phyloP scores from a whole-genome alignment of 768 basidiomycete genomes.

The Rhodocollybia butyracea region DNA sequence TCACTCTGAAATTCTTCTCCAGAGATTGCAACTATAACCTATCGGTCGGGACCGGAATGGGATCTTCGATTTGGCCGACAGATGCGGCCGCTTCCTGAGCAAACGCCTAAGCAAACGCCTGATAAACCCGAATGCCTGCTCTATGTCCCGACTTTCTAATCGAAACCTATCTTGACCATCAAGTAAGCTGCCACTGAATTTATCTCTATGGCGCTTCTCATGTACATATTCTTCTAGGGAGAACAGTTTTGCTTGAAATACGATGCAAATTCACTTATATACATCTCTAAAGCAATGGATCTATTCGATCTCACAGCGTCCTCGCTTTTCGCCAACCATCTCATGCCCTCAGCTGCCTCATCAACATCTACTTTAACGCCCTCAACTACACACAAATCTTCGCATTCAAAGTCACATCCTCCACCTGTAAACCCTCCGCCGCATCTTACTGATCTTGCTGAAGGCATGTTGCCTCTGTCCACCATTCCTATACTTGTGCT shows the following conservation, averaged over 20 bases:
- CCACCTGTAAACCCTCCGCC: slow-evolving; percentile 72
- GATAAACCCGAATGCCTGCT: slow-evolving; percentile 66
- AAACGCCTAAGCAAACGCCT: slow-evolving; percentile 20
- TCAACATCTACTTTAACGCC: slow-evolving; percentile 22
- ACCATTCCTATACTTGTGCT: slow-evolving; percentile 82
- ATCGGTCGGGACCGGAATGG: slow-evolving; percentile 99
- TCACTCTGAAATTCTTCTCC: slow-evolving; percentile 6
- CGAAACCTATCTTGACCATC: slow-evolving; percentile 96
- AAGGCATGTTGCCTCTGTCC: slow-evolving; percentile 71
- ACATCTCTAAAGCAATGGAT: slow-evolving; percentile 99
- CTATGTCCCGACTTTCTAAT: slow-evolving; percentile 97
- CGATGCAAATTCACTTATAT: slow-evolving; percentile 98
- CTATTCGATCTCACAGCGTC: slow-evolving; percentile 90
- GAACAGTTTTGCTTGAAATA: slow-evolving; percentile 98
- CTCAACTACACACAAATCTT: slow-evolving; percentile 30
- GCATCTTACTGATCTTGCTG: slow-evolving; percentile 71
- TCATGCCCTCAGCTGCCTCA: slow-evolving; percentile 19
- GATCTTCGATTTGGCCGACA: slow-evolving; percentile 94
- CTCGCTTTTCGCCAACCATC: slow-evolving; percentile 49
- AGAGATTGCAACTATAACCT: slow-evolving; percentile 99
- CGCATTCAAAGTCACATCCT: slow-evolving; percentile 68
- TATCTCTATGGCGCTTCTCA: too few relatives aligned
- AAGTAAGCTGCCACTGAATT: slow-evolving; percentile 73
- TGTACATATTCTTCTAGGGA: slow-evolving; percentile 73
- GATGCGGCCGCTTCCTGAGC: slow-evolving; percentile 42